Base-by-base conservation (phyloP, 1,139 yeast genomes). In the Wickerhamiella infanticola region DNA sequence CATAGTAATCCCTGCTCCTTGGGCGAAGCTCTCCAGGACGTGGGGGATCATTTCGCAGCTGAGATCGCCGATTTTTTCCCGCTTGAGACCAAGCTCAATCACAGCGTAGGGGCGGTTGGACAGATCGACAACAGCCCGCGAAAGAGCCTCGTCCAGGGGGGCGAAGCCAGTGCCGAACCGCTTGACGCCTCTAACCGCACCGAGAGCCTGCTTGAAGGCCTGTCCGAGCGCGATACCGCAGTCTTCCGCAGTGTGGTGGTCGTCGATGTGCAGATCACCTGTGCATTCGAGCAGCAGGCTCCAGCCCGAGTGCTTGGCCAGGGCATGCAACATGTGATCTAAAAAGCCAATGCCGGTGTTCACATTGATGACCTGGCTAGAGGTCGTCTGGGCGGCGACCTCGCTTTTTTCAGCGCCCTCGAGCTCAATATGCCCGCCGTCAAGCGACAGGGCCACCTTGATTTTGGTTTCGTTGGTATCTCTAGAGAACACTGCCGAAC, bases 231-330 rank as follows among this genome's bases (percentile, higher is more conserved):
- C 85, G 53, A 90, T 84, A 39, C 90, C 96, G 51, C 86, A 85
- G 65, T 90, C 98, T 64, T 90, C 98, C 4, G 95, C 82, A 1
- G 95, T 79, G 63, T 90, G 98, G 63, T 90, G 98, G 65, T 90
- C 98, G 62, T 90, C 98, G 46, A 90, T 88, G 63, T 86, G 94
- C 58, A 86, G 69, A 61, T 90, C 98, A 37, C 98, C 98, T 50
- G 81, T 73, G 64, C 97, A 88, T 59, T 83, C 94, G 27, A 90
- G 74, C 35, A 83, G 69, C 50, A 90, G 63, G 24, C 95, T 84
- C 98, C 98, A 90, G 11, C 98, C 98, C 1, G 93, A 72, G 64
- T 90, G 98, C 61, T 90, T 90, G 40, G 97, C 96, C 55, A 90
- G 70, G 0, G 98, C 98, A 59, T 88, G 96, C 41, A 90, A 70